phyloP scores from a whole-genome alignment of 148 eudicot species.

The Arbutus unedo region DNA sequence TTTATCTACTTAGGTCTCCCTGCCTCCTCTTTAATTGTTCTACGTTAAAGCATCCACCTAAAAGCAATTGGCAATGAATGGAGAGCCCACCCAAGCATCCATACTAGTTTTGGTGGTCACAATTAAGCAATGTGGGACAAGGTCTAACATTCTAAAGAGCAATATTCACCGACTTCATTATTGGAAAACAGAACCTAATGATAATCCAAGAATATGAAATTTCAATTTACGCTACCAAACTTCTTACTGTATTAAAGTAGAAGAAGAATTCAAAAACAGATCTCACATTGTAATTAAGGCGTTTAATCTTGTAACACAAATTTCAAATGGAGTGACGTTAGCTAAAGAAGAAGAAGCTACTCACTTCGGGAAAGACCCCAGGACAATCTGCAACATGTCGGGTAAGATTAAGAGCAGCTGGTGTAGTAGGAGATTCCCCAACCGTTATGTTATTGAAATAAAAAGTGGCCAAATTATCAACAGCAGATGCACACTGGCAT shows the following conservation, averaged over 20 bases:
- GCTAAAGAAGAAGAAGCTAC: slow-evolving; percentile 17
- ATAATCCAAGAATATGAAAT: not conserved
- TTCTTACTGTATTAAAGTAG: not conserved
- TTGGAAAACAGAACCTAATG: not conserved
- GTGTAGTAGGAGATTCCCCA: slow-evolving; percentile 80
- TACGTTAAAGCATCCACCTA: not conserved
- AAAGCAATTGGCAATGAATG: not conserved
- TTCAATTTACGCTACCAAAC: not conserved
- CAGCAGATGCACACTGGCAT: slow-evolving; percentile 88
- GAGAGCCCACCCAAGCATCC: not conserved
- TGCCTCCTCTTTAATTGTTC: not conserved
- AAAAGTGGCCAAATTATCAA: slow-evolving; percentile 84
- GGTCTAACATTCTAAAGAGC: not conserved
- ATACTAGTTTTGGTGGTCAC: not conserved
- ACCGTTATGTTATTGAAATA: slow-evolving; percentile 89
- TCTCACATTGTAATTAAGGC: not conserved
- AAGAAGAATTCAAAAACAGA: not conserved
- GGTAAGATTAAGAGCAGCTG: slow-evolving; percentile 77
- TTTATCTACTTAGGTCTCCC: not conserved
- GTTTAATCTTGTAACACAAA: not conserved
- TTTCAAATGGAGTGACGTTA: slow-evolving; percentile 4
- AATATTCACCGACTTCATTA: slow-evolving; percentile 2
- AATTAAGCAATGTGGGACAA: not conserved
- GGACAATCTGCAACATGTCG: slow-evolving; percentile 85
- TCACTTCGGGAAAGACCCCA: slow-evolving; percentile 83